Conservation (phyloP, 768 basidiomycete genomes). For the Kwoniella botswanensis region DNA sequence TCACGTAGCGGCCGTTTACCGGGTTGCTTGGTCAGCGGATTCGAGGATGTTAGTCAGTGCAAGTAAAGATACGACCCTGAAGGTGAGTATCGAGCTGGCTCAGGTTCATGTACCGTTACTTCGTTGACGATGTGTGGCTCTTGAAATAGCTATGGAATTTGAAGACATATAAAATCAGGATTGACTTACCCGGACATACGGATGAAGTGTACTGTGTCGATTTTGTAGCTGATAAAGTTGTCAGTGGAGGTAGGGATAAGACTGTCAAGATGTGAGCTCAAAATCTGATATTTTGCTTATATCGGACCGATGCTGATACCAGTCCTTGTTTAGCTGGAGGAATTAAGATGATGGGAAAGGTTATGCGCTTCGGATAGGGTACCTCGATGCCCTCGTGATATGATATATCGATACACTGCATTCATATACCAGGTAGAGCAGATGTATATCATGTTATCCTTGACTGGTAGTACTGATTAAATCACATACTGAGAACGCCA, state of each 20-base stretch:
- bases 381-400: too few relatives aligned
- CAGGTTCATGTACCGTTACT: too few relatives aligned
- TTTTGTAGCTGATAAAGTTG: conserved; percentile 98
- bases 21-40: conserved; percentile 94
- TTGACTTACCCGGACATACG: conserved; percentile 91
- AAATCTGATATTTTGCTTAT: not conserved
- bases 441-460: too few relatives aligned
- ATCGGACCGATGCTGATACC: not conserved
- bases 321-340: conserved; percentile 8
- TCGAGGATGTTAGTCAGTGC: conserved; percentile 89
- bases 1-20: conserved; percentile 91
- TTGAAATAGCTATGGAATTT: conserved; percentile 86
- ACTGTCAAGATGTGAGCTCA: conserved; percentile 85
- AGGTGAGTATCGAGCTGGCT: conserved; percentile 65
- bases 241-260: conserved; percentile 91
- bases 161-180: conserved; percentile 92
- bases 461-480: not conserved
- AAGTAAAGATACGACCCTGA: conserved; percentile 93
- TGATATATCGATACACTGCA: too few relatives aligned
- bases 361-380: too few relatives aligned
- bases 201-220: conserved; percentile 99
- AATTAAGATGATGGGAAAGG: conserved; percentile 3
- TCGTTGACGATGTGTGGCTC: not conserved
- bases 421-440: too few relatives aligned
- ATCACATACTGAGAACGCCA: not conserved